Evolutionary conservation across 805 yeast species (phyloP), one percentile per base, ranked within the genome.

Genomic region (Spencermartinsiella europaea): DNA sequence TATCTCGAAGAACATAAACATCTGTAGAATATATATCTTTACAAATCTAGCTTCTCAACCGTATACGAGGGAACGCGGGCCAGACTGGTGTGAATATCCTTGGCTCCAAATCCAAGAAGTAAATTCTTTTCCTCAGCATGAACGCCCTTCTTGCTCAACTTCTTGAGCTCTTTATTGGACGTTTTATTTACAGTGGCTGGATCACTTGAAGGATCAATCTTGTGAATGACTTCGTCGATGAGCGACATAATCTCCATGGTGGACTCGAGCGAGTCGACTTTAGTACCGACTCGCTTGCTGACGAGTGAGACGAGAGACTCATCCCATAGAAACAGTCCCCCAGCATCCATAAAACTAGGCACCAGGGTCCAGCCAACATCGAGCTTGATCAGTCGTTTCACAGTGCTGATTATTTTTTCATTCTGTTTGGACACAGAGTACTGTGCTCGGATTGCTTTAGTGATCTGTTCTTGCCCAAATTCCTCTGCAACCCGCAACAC

Each of bases 301-400:
- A 83, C 69, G 17, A 64, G 63, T 20, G 67, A 67, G 41, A 81
- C 66, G 33, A 77, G 71, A 5, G 76, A 74, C 33, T 71, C 68
- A 42, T 76, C 74, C 77, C 86, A 78, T 50, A 80, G 77, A 60
- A 85, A 77, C 40, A 85, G 66, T 0, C 93, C 93, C 44, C 81
- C 82, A 1, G 85, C 78, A 60, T 85, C 93, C 43, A 85, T 74
- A 40, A 85, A 73, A 19, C 81, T 71, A 47, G 81, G 76, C 38
- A 85, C 66, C n/a, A 84, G 65, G 42, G 73, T 75, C 74, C 79
- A 80, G 8, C 85, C 82, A 48, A 73, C 72, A 46, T 76, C 70
- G 48, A 72, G 59, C 27, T 60, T 58, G 46, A 74, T 65, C 44
- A 79, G 72, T 46, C 76, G 69, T 33, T 65, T 66, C n/a, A 79